A percentile compares a stretch with the other conserved stretches of the same genome.
Conservation (phyloP, 495 filamentous ascomycete species). For the Aspergillus heteromorphus region DNA sequence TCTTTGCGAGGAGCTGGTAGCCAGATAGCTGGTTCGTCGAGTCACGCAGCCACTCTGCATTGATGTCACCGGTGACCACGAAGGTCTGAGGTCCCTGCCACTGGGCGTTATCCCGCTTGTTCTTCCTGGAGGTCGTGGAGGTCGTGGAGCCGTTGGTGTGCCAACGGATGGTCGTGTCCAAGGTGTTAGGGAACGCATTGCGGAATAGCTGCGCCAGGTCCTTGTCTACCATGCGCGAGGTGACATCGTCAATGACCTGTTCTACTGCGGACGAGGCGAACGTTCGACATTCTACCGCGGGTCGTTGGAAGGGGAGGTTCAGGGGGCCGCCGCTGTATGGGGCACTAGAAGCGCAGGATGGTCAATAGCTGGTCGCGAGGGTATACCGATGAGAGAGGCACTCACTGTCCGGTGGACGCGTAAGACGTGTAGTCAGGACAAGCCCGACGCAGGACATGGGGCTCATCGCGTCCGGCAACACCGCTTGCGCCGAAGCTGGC, state of each 20-base stretch:
- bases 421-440: slow-evolving; percentile 51
- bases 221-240: slow-evolving; percentile 70
- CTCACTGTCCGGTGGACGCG: slow-evolving; percentile 42
- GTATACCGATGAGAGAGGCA: neutral
- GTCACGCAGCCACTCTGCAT: slow-evolving; percentile 96
- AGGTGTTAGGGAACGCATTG: slow-evolving; percentile 94
- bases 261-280: slow-evolving; percentile 84
- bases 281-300: slow-evolving; percentile 73
- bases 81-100: slow-evolving; percentile 89
- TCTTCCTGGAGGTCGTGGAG: slow-evolving; percentile 30
- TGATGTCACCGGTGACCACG: slow-evolving; percentile 97
- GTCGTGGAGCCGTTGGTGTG: slow-evolving; percentile 50
- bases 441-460: slow-evolving; percentile 33
- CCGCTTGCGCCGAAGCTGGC: slow-evolving; percentile 21
- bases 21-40: slow-evolving; percentile 92
- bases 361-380: neutral
- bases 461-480: slow-evolving; percentile 23
- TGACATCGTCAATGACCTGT: slow-evolving; percentile 78
- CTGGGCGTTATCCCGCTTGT: slow-evolving; percentile 46
- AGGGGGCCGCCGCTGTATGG: slow-evolving; percentile 77
- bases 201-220: slow-evolving; percentile 92
- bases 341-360: slow-evolving; percentile 36
- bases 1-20: slow-evolving; percentile 78
- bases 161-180: slow-evolving; percentile 87
- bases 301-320: slow-evolving; percentile 84